Percentiles rank a stretch among this genome's conserved stretches.
Evolutionary conservation across 2,329 filamentous ascomycete genomes (phyloP).

Genomic region (Microsporum ferrugineum): DNA sequence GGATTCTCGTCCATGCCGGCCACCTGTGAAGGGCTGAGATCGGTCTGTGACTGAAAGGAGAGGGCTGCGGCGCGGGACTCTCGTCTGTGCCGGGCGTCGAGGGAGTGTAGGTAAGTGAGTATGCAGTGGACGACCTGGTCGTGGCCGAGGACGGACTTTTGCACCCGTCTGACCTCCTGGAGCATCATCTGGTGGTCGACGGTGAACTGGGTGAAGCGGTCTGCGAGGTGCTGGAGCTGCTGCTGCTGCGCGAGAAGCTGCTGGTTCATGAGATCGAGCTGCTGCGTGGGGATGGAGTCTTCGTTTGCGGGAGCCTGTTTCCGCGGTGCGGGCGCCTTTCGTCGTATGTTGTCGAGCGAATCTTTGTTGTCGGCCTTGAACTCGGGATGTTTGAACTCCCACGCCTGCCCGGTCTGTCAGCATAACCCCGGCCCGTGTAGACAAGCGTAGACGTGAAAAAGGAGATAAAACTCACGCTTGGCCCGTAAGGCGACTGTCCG

Average conservation of each 20-base stretch:
- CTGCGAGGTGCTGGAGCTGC: constrained; percentile 77
- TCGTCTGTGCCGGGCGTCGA: constrained; percentile 53
- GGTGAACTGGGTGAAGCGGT: constrained; percentile 68
- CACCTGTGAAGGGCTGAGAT: constrained; percentile 37
- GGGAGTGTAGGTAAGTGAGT: constrained; percentile 54
- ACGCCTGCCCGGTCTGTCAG: constrained; percentile 45
- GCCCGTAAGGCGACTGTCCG: constrained; percentile 67
- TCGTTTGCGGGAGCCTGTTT: constrained; percentile 60
- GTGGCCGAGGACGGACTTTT: constrained; percentile 61
- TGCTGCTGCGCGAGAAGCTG: constrained; percentile 83
- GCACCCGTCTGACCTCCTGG: constrained; percentile 52
- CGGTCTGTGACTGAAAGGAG: constrained; percentile 34
- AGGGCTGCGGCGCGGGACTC: constrained; percentile 42
- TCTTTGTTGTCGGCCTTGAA: constrained; percentile 95
- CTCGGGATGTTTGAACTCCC: constrained; percentile 96
- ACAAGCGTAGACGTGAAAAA: neutral
- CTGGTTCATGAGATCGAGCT: constrained; percentile 78
- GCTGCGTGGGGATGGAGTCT: constrained; percentile 66
- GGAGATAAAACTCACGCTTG: constrained; percentile 48
- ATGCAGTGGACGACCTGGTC: constrained; percentile 60
- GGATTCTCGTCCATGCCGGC: constrained; percentile 48
- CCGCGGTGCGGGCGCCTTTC: constrained; percentile 84
- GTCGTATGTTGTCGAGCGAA: constrained; percentile 86
- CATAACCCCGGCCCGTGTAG: neutral
- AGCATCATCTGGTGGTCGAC: constrained; percentile 54